Base-by-base conservation (phyloP, 2,329 filamentous ascomycete species). In the Cytospora paraplurivora region DNA sequence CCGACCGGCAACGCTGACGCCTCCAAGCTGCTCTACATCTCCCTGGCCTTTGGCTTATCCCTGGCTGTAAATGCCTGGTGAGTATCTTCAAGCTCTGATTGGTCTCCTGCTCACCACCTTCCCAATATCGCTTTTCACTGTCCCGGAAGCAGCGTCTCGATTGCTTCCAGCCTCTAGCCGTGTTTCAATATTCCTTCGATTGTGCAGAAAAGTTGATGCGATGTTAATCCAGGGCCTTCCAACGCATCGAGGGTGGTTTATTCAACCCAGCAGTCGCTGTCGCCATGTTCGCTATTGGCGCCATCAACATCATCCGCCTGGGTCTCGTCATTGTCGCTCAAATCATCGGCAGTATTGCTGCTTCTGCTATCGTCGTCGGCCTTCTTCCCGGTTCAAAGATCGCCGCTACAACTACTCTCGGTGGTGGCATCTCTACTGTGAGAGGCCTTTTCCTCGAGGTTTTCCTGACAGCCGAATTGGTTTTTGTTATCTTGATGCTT, bases 401-500 rank as follows among this genome's bases (percentile, higher is more conserved):
- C 19, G 76, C 78, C 7, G 85, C 88, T 6, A 76, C 76, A 56
- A 89, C 87, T n/a, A 76, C 77, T 5, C 78, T 90, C 3, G 78
- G 79, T 1, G 76, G 77, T 12, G 81, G 80, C 13, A 78, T 82
- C 4, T 83, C 76, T 63, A 76, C 81, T 11, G 77, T 77, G 0
- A 86, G 85, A 64, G 88, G 87, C 7, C 76, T 90, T 49, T 88
- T 90, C 70, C 82, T 90, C 55, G 88, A 90, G 73, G 82, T 87
- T 76, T 87, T 89, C 69, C 77, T 89, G 44, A 90, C 87, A 0
- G 77, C 85, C 0, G 81, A 88, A 71, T 78, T 90, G 11, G 82
- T 89, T 8, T 78, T 90, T 59, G 83, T 86, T 3, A 84, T 90
- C 35, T 84, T 87, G 72, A 88, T 91, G 83, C 79, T 91, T 52